Evolutionary conservation across 2,329 filamentous ascomycete species (phyloP).

Genomic region (Didymella glomerata): DNA sequence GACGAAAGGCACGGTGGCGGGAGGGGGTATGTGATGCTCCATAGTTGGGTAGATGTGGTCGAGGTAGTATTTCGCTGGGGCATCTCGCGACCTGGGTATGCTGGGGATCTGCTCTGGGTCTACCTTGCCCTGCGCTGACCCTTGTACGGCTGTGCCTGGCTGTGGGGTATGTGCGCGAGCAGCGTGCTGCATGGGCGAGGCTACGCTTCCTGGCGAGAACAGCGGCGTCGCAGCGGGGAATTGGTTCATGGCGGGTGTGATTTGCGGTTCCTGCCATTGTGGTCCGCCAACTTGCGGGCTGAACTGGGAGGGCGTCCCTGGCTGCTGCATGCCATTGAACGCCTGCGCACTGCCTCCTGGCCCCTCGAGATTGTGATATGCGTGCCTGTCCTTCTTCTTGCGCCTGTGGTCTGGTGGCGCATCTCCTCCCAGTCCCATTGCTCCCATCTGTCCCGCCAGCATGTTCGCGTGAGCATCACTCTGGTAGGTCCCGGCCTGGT

Average conservation of each 20-base stretch:
- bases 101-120: constrained; percentile 94
- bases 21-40: constrained; percentile 90
- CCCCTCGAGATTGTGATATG: constrained; percentile 85
- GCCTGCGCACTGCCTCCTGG: constrained; percentile 70
- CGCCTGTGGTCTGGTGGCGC: constrained; percentile 59
- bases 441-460: constrained; percentile 41
- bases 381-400: constrained; percentile 96
- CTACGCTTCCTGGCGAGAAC: constrained; percentile 56
- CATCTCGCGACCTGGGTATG: constrained; percentile 83
- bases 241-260: constrained; percentile 62
- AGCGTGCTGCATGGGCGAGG: constrained; percentile 50
- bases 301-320: constrained; percentile 65
- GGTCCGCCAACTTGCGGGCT: constrained; percentile 43
- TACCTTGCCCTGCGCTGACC: constrained; percentile 76
- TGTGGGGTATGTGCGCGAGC: constrained; percentile 40
- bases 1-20: constrained; percentile 86
- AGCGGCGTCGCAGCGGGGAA: constrained; percentile 68
- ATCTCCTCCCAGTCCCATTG: constrained; percentile 38
- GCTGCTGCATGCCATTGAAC: constrained; percentile 73
- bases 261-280: constrained; percentile 53
- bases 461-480: constrained; percentile 47
- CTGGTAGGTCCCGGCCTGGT: constrained; percentile 29
- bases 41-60: constrained; percentile 93
- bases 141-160: constrained; percentile 52
- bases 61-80: constrained; percentile 82